Evolutionary conservation across 345 rosid genomes (phyloP), one percentile per base, ranked within the genome.

Genomic region (Heritiera littoralis): DNA sequence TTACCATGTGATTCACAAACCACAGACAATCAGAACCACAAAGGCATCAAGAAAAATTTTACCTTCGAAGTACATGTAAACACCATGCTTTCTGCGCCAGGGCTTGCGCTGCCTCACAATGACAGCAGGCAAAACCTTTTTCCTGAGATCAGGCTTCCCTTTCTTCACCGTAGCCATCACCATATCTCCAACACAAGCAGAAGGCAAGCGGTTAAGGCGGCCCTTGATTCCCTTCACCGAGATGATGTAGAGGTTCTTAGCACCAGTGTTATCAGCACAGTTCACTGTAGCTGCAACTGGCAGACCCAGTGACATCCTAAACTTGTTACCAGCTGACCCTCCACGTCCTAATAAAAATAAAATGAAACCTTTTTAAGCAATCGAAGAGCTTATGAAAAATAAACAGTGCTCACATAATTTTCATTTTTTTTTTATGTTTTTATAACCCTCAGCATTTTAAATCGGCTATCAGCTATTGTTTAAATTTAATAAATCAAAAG

Each of bases 1-100:
- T 66, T 41, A 41, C 71, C 20, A n/a, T 17, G 40, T 8, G 17
- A 72, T 13, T 35, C 20, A 41, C 45, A 77, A 52, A 30, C 61
- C 9, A 8, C 74, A 55, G 2, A 1, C 49, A 5, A 52, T 30
- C 17, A n/a, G 23, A 56, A 51, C 7, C 32, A 10, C 52, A 5
- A 13, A 13, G 15, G 7, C 60, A 40, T 1, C 32, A 11, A 8
- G 52, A 5, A 23, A 46, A 60, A 4, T 20, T 14, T 0, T 3
- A 90, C 97, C 98, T 90, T 93, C 98, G 3, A 94, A 94, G 83
- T 94, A 93, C 98, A 94, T 94, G 89, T 28, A 93, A 69, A 94
- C 98, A 38, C 98, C 97, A 30, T 94, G 97, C 98, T 94, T 94
- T 93, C 98, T 46, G 81, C 97, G 98, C 97, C 97, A 94, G 0